These are phyloP conservation scores for Fomitopsis schrenkii DNA, from an alignment of 1,284 basidiomycete genomes.

Conservation along the genomic window DNA sequence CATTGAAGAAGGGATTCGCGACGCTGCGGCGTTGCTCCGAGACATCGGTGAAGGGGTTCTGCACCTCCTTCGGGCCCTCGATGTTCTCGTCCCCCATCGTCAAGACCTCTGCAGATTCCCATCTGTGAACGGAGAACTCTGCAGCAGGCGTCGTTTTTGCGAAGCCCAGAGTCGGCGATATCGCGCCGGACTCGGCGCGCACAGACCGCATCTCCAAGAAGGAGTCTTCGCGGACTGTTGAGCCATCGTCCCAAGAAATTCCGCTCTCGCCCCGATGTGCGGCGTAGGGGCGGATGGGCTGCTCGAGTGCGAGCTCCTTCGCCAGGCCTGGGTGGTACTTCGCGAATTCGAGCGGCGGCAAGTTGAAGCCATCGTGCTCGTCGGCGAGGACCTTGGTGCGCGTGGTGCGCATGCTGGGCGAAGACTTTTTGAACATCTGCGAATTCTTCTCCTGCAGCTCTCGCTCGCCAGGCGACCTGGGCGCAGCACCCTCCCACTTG, in stretches of 20 bases:
- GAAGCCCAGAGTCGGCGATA: constrained; percentile 36
- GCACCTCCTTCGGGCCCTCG: constrained; percentile 21
- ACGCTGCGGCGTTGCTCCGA: constrained; percentile 33
- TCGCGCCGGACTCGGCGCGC: constrained; percentile 43
- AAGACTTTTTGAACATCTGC: constrained; percentile 60
- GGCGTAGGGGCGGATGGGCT: constrained; percentile 38
- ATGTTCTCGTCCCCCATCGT: constrained; percentile 34
- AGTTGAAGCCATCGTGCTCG: constrained; percentile 28
- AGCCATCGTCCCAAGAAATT: constrained; percentile 55
- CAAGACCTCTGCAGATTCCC: constrained; percentile 70
- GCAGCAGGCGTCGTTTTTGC: constrained; percentile 60
- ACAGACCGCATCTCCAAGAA: constrained; percentile 43
- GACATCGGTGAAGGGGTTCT: constrained; percentile 42
- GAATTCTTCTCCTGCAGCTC: constrained; percentile 29
- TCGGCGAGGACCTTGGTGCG: constrained; percentile 29
- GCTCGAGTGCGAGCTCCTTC: constrained; percentile 38
- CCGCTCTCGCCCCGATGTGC: constrained; percentile 32
- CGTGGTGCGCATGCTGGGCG: constrained; percentile 47
- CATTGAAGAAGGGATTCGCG: constrained; percentile 68
- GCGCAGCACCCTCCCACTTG: constrained; percentile 15
- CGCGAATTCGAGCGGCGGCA: constrained; percentile 36
- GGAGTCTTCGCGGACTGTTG: constrained; percentile 44
- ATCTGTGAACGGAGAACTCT: constrained; percentile 47
- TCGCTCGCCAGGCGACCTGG: constrained; percentile 10
- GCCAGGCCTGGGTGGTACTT: constrained; percentile 53